These are phyloP conservation scores for Phaeotremella skinneri DNA, from an alignment of 768 basidiomycete species.

Conservation along the genomic window DNA sequence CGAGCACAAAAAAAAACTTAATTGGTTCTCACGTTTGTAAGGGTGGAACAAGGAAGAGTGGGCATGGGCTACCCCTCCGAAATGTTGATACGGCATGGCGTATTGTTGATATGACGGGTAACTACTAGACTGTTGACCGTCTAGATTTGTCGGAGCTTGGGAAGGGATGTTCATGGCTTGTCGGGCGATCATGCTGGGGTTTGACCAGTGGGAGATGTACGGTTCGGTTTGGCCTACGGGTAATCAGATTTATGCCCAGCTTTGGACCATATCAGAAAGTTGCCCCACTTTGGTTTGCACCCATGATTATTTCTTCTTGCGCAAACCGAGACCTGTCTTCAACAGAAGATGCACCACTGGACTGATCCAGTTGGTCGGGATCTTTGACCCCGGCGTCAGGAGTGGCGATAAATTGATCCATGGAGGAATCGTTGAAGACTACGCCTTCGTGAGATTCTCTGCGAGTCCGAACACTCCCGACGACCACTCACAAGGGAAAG, in stretches of 20 bases:
- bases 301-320: neutral
- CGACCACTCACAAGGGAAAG: neutral
- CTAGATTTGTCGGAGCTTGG: neutral
- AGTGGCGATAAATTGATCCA: neutral
- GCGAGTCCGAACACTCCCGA: neutral
- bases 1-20: neutral
- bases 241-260: neutral
- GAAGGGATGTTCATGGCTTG: neutral
- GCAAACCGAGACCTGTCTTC: neutral
- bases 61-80: neutral
- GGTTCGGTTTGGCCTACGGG: neutral
- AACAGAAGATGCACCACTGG: neutral
- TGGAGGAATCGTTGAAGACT: conserved; percentile 1
- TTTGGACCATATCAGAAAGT: neutral
- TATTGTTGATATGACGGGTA: neutral
- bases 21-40: neutral
- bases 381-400: neutral
- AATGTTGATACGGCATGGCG: neutral
- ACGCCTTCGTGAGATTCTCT: too few relatives aligned
- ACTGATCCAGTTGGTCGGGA: neutral
- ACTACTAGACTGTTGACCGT: neutral
- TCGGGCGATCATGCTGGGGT: neutral
- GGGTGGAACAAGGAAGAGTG: neutral
- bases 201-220: neutral
- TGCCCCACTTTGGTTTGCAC: neutral